phyloP scores from a whole-genome alignment of 108 stramenopile genomes.

The Epipyxis sp. region DNA sequence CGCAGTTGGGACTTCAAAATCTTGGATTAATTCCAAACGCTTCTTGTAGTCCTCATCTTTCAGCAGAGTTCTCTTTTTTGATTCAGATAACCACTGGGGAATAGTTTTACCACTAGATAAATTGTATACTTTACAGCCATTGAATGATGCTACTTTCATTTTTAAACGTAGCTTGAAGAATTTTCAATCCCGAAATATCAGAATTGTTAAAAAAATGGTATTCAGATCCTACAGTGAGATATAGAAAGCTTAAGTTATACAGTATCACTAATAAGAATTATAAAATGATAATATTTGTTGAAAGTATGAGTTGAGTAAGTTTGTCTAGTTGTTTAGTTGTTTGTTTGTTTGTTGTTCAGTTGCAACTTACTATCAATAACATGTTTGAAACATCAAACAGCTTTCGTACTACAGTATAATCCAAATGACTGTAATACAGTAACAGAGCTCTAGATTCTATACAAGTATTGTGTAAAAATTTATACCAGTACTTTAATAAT shows the following conservation, averaged over 20 bases:
- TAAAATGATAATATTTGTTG: background rate
- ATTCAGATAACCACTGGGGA: slow-evolving; percentile 93
- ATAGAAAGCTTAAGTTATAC: background rate
- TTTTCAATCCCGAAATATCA: background rate
- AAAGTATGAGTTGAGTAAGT: background rate
- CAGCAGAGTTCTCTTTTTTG: slow-evolving; percentile 77
- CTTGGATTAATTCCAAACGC: slow-evolving; percentile 94
- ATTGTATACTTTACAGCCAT: slow-evolving; percentile 79
- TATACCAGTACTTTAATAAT: background rate
- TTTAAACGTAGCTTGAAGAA: background rate
- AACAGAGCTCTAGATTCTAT: background rate
- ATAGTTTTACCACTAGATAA: slow-evolving; percentile 78
- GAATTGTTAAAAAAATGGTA: background rate
- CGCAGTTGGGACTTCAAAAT: slow-evolving; percentile 89
- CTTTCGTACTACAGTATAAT: background rate
- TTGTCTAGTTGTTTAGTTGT: background rate
- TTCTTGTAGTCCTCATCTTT: slow-evolving; percentile 84
- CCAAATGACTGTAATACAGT: background rate
- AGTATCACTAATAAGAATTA: background rate
- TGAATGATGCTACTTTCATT: slow-evolving; percentile 81
- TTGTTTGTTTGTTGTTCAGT: background rate
- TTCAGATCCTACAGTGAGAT: background rate
- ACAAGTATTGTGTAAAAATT: background rate
- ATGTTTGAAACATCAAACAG: background rate
- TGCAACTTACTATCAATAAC: background rate